Base-by-base conservation (phyloP, 495 filamentous ascomycete genomes). In the Penicillium odoratum region DNA sequence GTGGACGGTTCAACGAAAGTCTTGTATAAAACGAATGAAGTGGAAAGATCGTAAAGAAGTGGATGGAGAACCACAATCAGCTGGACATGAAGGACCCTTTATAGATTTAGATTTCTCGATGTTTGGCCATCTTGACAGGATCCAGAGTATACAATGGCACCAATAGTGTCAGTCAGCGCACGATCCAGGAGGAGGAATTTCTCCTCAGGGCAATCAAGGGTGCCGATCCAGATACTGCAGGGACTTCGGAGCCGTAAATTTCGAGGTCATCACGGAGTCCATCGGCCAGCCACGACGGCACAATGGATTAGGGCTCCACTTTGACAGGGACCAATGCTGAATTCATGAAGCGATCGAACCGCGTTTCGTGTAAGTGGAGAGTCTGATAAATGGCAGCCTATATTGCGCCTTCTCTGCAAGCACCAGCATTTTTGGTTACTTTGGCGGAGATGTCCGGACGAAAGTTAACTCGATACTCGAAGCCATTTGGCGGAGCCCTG, bases 221-320 rank as follows among this genome's bases (percentile, higher is more conserved):
- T 52, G 68, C 45, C 62, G 68, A 70, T 70, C 68, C 40, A 58
- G 26, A 13, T 48, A 5, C 52, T 61, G 34, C 51, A 66, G 42
- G 33, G 58, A 54, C 51, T 11, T 49, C 13, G 46, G 53, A 18
- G 21, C 42, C 31, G 45, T 47, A 60, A 59, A 62, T 45, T 48
- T 61, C 33, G 52, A 61, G 58, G 65, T 65, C 62, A 38, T 59
- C 62, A 59, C 60, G 60, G 64, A 63, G 45, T 55, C 64, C 62
- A 69, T 65, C 67, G 62, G 62, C 55, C 62, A 63, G 59, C 51
- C 52, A 62, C 55, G 57, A 55, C 38, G 45, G 26, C 21, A 51
- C 55, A 34, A 59, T 62, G 61, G 59, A 59, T 6, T 16, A 48
- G 5, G 48, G 52, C 40, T 47, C 64, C 64, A 62, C 62, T 56